Evolutionary conservation across 495 filamentous ascomycete genomes (phyloP).

Genomic region (Parachaetomium inaequale): DNA sequence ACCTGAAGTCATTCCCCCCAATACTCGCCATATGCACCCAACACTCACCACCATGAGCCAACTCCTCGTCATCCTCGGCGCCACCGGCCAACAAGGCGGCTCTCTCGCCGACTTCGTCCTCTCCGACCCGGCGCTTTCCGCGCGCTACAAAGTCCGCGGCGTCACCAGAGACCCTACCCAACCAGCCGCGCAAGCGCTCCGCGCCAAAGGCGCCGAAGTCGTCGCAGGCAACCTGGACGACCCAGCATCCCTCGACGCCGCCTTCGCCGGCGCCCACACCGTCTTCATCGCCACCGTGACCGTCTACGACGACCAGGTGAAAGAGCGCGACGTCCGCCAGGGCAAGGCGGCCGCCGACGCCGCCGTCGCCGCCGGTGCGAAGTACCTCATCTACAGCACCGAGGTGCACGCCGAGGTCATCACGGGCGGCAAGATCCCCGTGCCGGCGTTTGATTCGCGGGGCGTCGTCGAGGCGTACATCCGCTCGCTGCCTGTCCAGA

Average conservation of each 20-base stretch:
- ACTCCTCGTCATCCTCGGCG: slow-evolving; percentile 55
- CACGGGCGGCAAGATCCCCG: slow-evolving; percentile 38
- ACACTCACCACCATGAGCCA: neutral
- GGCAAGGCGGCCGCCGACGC: slow-evolving; percentile 45
- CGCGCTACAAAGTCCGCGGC: slow-evolving; percentile 51
- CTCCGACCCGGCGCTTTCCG: slow-evolving; percentile 45
- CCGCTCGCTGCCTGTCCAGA: slow-evolving; percentile 41
- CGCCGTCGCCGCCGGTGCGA: slow-evolving; percentile 5
- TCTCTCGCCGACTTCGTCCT: slow-evolving; percentile 54
- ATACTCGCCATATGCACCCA: neutral
- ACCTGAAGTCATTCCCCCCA: too few relatives aligned
- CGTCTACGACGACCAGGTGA: slow-evolving; percentile 20
- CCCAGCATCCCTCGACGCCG: slow-evolving; percentile 38
- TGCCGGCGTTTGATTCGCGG: slow-evolving; percentile 41
- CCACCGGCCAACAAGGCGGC: slow-evolving; percentile 61
- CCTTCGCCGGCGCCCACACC: slow-evolving; percentile 44
- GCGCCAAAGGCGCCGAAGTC: slow-evolving; percentile 40
- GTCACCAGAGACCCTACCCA: slow-evolving; percentile 53
- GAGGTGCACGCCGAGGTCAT: slow-evolving; percentile 31
- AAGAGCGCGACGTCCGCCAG: slow-evolving; percentile 37
- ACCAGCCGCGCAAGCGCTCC: slow-evolving; percentile 41
- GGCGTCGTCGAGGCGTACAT: slow-evolving; percentile 47
- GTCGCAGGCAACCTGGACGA: slow-evolving; percentile 37
- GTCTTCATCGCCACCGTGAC: slow-evolving; percentile 48
- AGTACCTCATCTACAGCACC: slow-evolving; percentile 51